phyloP scores from a whole-genome alignment of 176 grass and related monocot genomes.

The Paspalum vaginatum region DNA sequence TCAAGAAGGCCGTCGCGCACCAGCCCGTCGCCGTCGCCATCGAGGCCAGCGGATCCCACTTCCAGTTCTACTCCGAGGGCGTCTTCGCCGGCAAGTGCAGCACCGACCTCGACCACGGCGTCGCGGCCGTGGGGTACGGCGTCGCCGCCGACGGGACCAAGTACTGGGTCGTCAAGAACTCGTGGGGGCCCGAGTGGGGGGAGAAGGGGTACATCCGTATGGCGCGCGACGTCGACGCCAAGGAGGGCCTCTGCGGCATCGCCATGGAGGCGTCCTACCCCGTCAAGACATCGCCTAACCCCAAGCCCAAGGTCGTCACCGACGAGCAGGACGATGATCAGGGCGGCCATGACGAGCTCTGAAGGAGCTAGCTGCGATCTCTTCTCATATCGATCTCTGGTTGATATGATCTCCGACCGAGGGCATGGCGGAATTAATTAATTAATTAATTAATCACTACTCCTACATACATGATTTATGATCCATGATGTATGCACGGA shows the following conservation, averaged over 20 bases:
- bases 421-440: too few relatives aligned
- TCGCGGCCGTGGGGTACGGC: conserved; percentile 54
- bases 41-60: conserved; percentile 54
- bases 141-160: conserved; percentile 43
- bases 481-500: too few relatives aligned
- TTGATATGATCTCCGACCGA: too few relatives aligned
- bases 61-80: conserved; percentile 68
- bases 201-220: conserved; percentile 66
- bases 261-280: conserved; percentile 62
- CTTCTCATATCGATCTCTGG: too few relatives aligned
- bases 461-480: too few relatives aligned
- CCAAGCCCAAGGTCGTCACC: too few relatives aligned
- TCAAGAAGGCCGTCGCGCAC: conserved; percentile 53
- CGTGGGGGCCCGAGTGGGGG: conserved; percentile 57
- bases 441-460: too few relatives aligned
- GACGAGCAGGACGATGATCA: too few relatives aligned
- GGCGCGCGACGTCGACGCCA: conserved; percentile 32
- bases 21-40: conserved; percentile 68
- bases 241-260: conserved; percentile 40
- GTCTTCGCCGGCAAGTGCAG: conserved; percentile 55
- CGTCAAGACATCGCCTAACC: conserved; percentile 48
- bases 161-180: conserved; percentile 80
- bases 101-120: conserved; percentile 57
- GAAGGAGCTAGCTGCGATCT: too few relatives aligned
- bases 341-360: too few relatives aligned